A percentile compares a stretch with the other conserved stretches of the same genome.
Evolutionary conservation across 257 asterid species (phyloP).

Genomic region (Paraleonurus japonicus): DNA sequence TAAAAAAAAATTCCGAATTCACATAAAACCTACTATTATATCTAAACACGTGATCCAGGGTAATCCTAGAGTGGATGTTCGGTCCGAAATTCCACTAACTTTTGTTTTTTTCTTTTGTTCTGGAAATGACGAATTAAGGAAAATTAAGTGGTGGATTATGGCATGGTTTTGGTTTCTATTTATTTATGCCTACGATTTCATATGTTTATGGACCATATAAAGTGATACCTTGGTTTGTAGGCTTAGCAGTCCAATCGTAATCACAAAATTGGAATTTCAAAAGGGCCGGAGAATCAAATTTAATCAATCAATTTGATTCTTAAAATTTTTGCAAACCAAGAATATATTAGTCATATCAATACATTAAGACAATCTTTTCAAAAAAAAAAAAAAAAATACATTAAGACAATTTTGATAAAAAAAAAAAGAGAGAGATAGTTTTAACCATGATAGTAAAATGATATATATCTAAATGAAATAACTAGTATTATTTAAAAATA

Average conservation of each 20-base stretch:
- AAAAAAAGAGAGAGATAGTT: too few species aligned
- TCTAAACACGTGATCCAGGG: neutral
- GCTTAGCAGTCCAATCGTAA: neutral
- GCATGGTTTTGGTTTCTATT: neutral
- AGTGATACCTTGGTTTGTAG: neutral
- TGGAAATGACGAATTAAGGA: neutral
- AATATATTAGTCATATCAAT: neutral
- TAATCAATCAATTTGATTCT: slow-evolving; percentile 8
- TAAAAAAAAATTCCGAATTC: too few species aligned
- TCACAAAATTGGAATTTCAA: neutral
- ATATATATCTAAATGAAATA: too few species aligned
- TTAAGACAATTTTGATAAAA: too few species aligned
- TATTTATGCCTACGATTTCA: neutral
- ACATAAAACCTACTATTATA: too few species aligned
- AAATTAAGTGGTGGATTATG: too few species aligned
- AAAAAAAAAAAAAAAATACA: too few species aligned
- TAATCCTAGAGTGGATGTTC: neutral
- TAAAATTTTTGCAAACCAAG: neutral
- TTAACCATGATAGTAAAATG: too few species aligned
- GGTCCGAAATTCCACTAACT: neutral
- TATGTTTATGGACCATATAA: neutral
- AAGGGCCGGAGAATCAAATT: neutral
- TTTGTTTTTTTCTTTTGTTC: neutral
- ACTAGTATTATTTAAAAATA: too few species aligned
- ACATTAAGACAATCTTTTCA: too few species aligned